These are phyloP conservation scores for Lactarius hengduanensis DNA, from an alignment of 768 basidiomycete genomes.

Conservation along the genomic window DNA sequence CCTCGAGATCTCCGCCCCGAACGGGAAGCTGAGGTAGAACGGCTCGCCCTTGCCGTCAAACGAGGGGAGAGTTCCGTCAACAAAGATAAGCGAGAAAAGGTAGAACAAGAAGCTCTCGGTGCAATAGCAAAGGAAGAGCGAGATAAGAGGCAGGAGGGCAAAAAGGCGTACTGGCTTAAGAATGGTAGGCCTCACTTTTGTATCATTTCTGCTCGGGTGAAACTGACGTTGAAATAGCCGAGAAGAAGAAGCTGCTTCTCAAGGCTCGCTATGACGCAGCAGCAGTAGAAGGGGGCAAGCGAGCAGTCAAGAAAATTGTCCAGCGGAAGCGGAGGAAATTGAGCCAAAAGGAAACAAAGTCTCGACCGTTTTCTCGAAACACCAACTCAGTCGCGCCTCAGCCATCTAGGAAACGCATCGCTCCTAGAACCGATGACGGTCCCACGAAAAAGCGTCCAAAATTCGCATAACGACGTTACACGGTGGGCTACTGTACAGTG, in stretches of 20 bases:
- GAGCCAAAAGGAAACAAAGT: conserved; percentile 85
- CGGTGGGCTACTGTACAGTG: not conserved
- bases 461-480: conserved; percentile 14
- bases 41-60: conserved; percentile 73
- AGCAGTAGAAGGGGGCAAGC: conserved; percentile 69
- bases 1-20: conserved; percentile 59
- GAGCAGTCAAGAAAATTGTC: conserved; percentile 82
- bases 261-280: conserved; percentile 80
- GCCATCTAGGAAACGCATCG: conserved; percentile 20
- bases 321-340: conserved; percentile 89
- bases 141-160: conserved; percentile 70
- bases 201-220: conserved; percentile 8
- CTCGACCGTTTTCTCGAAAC: conserved; percentile 57
- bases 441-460: conserved; percentile 30
- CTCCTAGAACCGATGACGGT: conserved; percentile 15
- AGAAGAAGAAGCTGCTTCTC: conserved; percentile 70
- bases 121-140: conserved; percentile 50
- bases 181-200: conserved; percentile 48
- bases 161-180: conserved; percentile 85
- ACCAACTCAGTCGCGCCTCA: conserved; percentile 11
- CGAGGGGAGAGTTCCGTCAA: conserved; percentile 76
- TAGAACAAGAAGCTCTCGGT: conserved; percentile 67
- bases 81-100: conserved; percentile 60
- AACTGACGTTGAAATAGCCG: conserved; percentile 47
- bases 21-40: conserved; percentile 63